Percentiles rank a stretch among this genome's conserved stretches.
These are phyloP conservation scores for Orbilia oligospora DNA, from an alignment of 2,329 filamentous ascomycete species.

Conservation along the genomic window DNA sequence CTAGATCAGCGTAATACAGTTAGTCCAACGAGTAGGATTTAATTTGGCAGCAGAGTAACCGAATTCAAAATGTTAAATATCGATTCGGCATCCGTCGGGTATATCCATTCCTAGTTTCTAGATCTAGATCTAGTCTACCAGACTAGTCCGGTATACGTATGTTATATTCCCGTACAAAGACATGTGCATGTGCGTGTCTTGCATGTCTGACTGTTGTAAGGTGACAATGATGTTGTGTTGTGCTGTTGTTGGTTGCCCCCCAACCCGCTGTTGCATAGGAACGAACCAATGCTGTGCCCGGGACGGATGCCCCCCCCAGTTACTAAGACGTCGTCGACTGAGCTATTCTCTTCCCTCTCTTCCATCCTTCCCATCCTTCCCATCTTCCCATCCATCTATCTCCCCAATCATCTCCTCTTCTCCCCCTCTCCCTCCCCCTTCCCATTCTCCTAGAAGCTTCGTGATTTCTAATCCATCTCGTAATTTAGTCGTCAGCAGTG, in stretches of 20 bases:
- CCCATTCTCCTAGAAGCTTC: conserved; percentile 37
- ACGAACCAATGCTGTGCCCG: conserved; percentile 13
- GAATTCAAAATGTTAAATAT: not conserved
- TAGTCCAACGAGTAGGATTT: not conserved
- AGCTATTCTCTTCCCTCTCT: conserved; percentile 19
- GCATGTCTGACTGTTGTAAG: conserved; percentile 14
- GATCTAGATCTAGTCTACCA: not conserved
- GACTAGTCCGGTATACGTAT: not conserved
- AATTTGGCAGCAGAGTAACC: not conserved
- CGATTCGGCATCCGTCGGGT: not conserved
- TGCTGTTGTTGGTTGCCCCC: conserved; percentile 31
- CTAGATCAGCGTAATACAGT: not conserved
- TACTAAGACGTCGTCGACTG: not conserved
- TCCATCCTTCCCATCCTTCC: conserved; percentile 3
- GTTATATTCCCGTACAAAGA: not conserved
- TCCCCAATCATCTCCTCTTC: not conserved
- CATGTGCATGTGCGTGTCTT: not conserved
- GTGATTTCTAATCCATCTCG: conserved; percentile 42
- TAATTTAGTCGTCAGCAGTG: conserved; percentile 33
- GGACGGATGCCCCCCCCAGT: conserved; percentile 1
- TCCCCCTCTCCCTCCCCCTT: not conserved
- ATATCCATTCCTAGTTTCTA: not conserved
- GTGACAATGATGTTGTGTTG: conserved; percentile 29
- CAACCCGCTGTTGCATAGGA: conserved; percentile 26
- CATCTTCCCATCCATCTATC: not conserved